Conservation (phyloP, 2,329 filamentous ascomycete genomes). For the Cladosporium sp. region DNA sequence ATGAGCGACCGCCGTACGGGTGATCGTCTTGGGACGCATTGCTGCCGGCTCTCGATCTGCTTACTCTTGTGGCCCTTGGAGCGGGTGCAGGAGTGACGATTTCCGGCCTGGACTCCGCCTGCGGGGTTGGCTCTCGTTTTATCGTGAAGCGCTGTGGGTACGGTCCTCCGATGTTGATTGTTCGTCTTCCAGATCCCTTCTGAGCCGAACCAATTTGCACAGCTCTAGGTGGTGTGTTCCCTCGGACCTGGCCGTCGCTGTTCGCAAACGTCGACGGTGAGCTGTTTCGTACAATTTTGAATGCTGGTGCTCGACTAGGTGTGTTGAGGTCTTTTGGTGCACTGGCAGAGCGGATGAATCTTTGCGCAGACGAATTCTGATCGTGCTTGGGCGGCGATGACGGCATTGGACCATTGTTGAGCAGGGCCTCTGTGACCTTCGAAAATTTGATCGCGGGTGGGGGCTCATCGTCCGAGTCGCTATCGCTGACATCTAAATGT, state of each 20-base stretch:
- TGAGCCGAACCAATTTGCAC: slow-evolving; percentile 25
- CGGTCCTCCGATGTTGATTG: slow-evolving; percentile 28
- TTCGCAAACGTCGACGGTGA: slow-evolving; percentile 24
- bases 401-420: slow-evolving; percentile 56
- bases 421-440: slow-evolving; percentile 79
- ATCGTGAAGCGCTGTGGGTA: slow-evolving; percentile 23
- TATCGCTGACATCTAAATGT: slow-evolving; percentile 61
- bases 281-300: slow-evolving; percentile 31
- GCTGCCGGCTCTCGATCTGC: slow-evolving; percentile 26
- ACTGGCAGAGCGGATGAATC: slow-evolving; percentile 24
- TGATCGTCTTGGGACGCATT: slow-evolving; percentile 31
- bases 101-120: slow-evolving; percentile 20
- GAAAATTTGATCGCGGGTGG: slow-evolving; percentile 86
- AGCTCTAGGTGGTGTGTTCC: slow-evolving; percentile 30
- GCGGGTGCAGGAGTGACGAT: slow-evolving; percentile 33
- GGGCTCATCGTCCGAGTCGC: slow-evolving; percentile 83
- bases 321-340: slow-evolving; percentile 27
- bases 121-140: slow-evolving; percentile 29
- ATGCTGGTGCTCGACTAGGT: slow-evolving; percentile 29
- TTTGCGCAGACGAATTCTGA: slow-evolving; percentile 27
- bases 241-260: slow-evolving; percentile 15
- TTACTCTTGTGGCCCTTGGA: slow-evolving; percentile 26
- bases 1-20: slow-evolving; percentile 18
- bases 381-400: slow-evolving; percentile 47
- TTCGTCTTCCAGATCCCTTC: slow-evolving; percentile 28